Evolutionary conservation across 164 flowering plant species (phyloP), one percentile per base, ranked within the genome.

Genomic region (Kalanchoe fedtschenkoi): DNA sequence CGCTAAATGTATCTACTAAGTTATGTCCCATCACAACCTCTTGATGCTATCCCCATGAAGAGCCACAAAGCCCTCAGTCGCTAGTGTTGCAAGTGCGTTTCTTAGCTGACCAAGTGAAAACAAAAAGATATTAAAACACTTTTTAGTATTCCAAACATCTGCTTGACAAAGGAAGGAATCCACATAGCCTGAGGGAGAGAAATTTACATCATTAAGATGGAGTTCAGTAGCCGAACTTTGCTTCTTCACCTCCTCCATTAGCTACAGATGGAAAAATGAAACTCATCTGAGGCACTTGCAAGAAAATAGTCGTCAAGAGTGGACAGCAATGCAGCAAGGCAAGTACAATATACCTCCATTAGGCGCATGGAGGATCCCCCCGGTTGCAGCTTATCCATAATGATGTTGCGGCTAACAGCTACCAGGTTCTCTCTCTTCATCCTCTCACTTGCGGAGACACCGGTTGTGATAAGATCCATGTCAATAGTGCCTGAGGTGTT

Each of bases 391-490:
- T 88, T 93, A 64, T 93, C 97, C 89, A 86, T 82, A 22, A 89
- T 80, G 42, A 90, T 44, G 71, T 76, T 78, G 65, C 98, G 95
- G 30, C 79, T 70, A 33, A 81, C 65, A 4, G 81, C 59, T 60
- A 84, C 63, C 57, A 93, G 44, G 68, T 74, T 84, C 60, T 90
- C 95, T 43, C 97, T 66, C 76, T 88, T 83, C 84, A 85, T 82
- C 67, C 97, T 81, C 73, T 93, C 98, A 70, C 98, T 93, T 51
- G 97, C 85, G 38, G 98, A 93, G 38, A 90, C 82, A 67, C 98
- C 98, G 58, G 98, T 93, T 13, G 86, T 93, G 16, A 90, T 93
- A 62, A 93, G 89, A 78, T 93, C 98, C 97, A 90, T 93, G 75
- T 93, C 98, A 63, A 90, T 93, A 19, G 96, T 90, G 66, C 98